A percentile compares a stretch with the other conserved stretches of the same genome.
Evolutionary conservation across 306 rosid species (phyloP).

Genomic region (Pterocarpus santalinus): DNA sequence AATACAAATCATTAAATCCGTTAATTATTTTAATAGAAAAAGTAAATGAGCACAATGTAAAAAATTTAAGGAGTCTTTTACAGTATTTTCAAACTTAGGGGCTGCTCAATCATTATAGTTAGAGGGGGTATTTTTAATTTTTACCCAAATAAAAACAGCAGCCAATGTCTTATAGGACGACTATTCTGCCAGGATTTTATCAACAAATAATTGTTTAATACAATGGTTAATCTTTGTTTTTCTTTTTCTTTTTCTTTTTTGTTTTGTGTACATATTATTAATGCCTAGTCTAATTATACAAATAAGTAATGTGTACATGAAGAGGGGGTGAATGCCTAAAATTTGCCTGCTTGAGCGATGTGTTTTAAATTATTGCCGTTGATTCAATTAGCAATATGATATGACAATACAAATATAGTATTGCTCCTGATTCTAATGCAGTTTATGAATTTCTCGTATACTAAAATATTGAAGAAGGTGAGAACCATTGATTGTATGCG

Average conservation of each 20-base stretch:
- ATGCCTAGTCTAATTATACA: not conserved
- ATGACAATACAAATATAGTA: not conserved
- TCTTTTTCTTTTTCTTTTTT: too few species aligned
- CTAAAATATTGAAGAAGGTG: constrained; percentile 9
- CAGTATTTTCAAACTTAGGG: too few species aligned
- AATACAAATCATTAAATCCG: too few species aligned
- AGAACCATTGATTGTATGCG: constrained; percentile 34
- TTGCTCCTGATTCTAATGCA: not conserved
- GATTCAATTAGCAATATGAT: not conserved
- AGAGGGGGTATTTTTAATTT: too few species aligned
- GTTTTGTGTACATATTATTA: too few species aligned
- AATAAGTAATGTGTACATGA: not conserved
- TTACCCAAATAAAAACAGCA: not conserved
- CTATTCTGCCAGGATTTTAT: not conserved
- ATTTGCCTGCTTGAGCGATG: not conserved
- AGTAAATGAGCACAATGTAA: too few species aligned
- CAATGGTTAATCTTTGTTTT: not conserved
- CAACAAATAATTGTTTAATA: not conserved
- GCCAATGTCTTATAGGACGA: constrained; percentile 1
- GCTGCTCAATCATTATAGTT: too few species aligned
- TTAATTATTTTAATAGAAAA: too few species aligned
- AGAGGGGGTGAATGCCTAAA: not conserved
- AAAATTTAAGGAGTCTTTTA: too few species aligned
- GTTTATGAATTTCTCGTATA: not conserved
- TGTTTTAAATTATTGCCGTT: not conserved